Conservation (phyloP, 129 eudicot genomes). For the Ambrosia artemisiifolia region DNA sequence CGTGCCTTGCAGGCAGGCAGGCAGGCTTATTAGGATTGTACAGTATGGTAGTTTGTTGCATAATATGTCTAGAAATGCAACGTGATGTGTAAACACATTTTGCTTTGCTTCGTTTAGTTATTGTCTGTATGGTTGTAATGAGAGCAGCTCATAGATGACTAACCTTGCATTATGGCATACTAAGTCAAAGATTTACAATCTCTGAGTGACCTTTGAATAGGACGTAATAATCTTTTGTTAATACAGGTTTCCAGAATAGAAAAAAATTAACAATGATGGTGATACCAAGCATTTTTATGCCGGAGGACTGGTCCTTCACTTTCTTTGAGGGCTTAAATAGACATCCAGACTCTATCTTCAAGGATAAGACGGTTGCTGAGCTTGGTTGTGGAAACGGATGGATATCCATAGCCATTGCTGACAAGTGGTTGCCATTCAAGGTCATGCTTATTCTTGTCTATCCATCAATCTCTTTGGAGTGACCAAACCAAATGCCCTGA, state of each 20-base stretch:
- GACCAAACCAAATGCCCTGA: background rate
- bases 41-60: too few relatives aligned
- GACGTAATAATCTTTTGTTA: too few relatives aligned
- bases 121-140: too few relatives aligned
- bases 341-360: slow-evolving; percentile 86
- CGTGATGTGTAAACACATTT: too few relatives aligned
- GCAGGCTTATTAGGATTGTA: too few relatives aligned
- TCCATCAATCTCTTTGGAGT: slow-evolving; percentile 1
- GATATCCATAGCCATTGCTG: slow-evolving; percentile 98
- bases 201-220: too few relatives aligned
- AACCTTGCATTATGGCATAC: too few relatives aligned
- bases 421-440: slow-evolving; percentile 68
- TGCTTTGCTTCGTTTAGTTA: too few relatives aligned
- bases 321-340: slow-evolving; percentile 90
- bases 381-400: slow-evolving; percentile 99
- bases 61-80: too few relatives aligned
- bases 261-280: slow-evolving; percentile 91
- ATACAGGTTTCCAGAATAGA: slow-evolving; percentile 60
- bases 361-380: slow-evolving; percentile 86
- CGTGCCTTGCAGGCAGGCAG: too few relatives aligned
- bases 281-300: slow-evolving; percentile 94
- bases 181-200: too few relatives aligned
- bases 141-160: too few relatives aligned
- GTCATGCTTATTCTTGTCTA: slow-evolving; percentile 17
- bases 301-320: slow-evolving; percentile 97